Evolutionary conservation across 768 basidiomycete species (phyloP).

Genomic region (Leccinum pellstonianum): DNA sequence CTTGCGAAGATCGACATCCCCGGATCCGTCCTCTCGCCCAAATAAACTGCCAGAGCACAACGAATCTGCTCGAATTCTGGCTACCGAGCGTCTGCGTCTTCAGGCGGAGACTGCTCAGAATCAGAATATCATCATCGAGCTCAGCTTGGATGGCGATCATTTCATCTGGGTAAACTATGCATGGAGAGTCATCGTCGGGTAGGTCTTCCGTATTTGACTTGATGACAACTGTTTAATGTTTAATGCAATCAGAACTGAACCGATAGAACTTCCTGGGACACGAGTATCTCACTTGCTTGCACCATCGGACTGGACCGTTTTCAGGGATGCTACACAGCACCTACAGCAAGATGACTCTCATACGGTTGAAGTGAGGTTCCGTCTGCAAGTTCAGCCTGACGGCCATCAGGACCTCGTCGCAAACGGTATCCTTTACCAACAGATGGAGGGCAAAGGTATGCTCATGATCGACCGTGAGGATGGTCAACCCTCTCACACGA

Average conservation of each 20-base stretch:
- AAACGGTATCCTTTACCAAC: constrained; percentile 60
- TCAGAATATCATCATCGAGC: constrained; percentile 94
- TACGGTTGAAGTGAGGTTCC: constrained; percentile 90
- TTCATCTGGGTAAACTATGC: constrained; percentile 96
- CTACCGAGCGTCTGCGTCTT: constrained; percentile 82
- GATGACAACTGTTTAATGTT: constrained; percentile 11
- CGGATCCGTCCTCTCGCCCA: constrained; percentile 37
- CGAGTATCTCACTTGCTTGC: constrained; percentile 82
- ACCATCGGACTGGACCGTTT: constrained; percentile 76
- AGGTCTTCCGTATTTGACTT: constrained; percentile 30
- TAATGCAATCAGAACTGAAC: constrained; percentile 61
- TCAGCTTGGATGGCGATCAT: constrained; percentile 90
- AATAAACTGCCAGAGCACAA: constrained; percentile 55
- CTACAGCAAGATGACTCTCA: constrained; percentile 90
- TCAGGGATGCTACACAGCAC: constrained; percentile 81
- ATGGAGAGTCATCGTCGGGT: constrained; percentile 92
- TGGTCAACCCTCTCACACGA: constrained; percentile 87
- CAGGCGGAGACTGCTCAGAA: constrained; percentile 95
- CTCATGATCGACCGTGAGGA: constrained; percentile 93
- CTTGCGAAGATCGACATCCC: constrained; percentile 37
- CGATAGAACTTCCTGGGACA: constrained; percentile 71
- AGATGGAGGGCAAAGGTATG: constrained; percentile 98
- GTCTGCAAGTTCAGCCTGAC: constrained; percentile 71
- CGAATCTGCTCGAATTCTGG: constrained; percentile 80
- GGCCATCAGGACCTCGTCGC: constrained; percentile 52